phyloP scores from a whole-genome alignment of 129 eudicot genomes.

The Dittrichia graveolens region DNA sequence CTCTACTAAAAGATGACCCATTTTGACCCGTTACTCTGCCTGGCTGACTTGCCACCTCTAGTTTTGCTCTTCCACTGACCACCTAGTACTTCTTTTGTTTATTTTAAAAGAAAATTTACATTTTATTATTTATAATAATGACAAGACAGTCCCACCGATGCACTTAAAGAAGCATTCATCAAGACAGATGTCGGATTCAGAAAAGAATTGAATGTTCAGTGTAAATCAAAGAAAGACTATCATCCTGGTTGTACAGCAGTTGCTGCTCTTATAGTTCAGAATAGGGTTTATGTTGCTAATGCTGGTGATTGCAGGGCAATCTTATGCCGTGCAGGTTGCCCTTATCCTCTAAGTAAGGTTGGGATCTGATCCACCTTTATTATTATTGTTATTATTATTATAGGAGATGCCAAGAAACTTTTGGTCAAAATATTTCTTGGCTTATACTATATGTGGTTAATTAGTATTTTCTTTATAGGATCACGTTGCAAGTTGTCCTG shows the following conservation, averaged over 20 bases:
- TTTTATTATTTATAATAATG: conserved; percentile 1
- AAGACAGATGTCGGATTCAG: conserved; percentile 82
- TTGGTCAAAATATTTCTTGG: conserved; percentile 11
- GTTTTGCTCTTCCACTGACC: conserved; percentile 7
- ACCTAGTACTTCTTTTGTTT: conserved; percentile 10
- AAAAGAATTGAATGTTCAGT: conserved; percentile 49
- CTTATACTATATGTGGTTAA: not conserved
- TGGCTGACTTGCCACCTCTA: not conserved
- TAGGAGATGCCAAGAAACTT: not conserved
- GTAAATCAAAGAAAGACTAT: conserved; percentile 72
- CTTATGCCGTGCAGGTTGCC: conserved; percentile 69
- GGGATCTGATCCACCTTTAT: conserved; percentile 10
- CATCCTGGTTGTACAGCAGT: conserved; percentile 98
- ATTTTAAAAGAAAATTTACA: not conserved
- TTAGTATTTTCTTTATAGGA: conserved; percentile 55
- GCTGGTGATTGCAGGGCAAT: conserved; percentile 96
- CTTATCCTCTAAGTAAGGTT: conserved; percentile 82
- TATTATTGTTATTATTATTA: too few relatives aligned
- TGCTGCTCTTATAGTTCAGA: conserved; percentile 64
- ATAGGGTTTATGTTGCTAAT: conserved; percentile 87
- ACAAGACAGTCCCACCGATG: conserved; percentile 61
- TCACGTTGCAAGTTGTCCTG: conserved; percentile 83
- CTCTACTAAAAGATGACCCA: not conserved
- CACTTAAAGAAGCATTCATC: conserved; percentile 66
- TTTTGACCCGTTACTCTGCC: not conserved